phyloP scores from a whole-genome alignment of 495 filamentous ascomycete species.

The Aspergillus heteromorphus region DNA sequence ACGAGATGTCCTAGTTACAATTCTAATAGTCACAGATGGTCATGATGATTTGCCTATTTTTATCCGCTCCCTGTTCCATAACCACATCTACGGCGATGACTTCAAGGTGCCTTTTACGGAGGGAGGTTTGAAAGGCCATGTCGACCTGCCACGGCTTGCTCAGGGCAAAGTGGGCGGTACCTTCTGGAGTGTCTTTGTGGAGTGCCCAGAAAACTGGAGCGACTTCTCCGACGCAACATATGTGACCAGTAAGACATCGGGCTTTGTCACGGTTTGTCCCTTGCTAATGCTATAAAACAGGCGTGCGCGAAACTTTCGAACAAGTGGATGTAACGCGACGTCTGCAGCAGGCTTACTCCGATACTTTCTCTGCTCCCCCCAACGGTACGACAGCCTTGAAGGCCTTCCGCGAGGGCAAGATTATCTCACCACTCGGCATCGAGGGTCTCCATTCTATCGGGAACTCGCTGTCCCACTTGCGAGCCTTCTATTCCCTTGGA shows the following conservation, averaged over 20 bases:
- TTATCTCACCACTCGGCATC: constrained; percentile 71
- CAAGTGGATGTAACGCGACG: constrained; percentile 80
- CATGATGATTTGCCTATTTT: constrained; percentile 84
- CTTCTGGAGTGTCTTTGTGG: constrained; percentile 88
- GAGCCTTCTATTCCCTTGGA: constrained; percentile 70
- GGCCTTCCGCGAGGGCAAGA: constrained; percentile 53
- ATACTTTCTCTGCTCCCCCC: constrained; percentile 55
- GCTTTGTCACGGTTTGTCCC: not conserved
- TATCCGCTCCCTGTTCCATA: constrained; percentile 61
- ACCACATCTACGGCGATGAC: constrained; percentile 69
- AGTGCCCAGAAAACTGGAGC: constrained; percentile 63
- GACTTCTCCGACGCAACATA: constrained; percentile 76
- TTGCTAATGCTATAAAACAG: constrained; percentile 21
- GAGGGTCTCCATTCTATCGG: constrained; percentile 96
- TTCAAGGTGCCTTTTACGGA: constrained; percentile 67
- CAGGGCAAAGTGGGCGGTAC: constrained; percentile 54
- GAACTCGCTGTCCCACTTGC: constrained; percentile 72
- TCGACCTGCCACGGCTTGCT: constrained; percentile 67
- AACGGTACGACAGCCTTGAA: constrained; percentile 53
- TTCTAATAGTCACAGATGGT: constrained; percentile 58
- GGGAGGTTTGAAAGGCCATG: constrained; percentile 63
- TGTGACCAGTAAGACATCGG: constrained; percentile 34
- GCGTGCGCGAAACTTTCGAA: constrained; percentile 66
- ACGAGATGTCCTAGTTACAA: too few relatives aligned
- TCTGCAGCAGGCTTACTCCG: constrained; percentile 61